Evolutionary conservation across 148 eudicot genomes (phyloP), one percentile per base, ranked within the genome.

Genomic region (Rhododendron molle): DNA sequence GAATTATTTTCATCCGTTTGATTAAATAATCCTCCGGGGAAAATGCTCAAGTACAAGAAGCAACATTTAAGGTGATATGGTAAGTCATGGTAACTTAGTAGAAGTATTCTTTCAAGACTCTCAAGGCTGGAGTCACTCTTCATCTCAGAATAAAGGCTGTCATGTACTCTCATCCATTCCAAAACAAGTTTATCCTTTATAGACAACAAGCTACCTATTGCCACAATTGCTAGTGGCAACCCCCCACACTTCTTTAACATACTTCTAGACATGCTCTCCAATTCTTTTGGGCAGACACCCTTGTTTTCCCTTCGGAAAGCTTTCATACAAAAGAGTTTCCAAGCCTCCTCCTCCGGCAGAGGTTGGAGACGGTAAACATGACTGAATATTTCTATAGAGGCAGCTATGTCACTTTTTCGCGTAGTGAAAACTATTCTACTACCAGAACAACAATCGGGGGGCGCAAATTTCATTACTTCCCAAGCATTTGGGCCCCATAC

Each of bases 171-270:
- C 36, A 58, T 76, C 86, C 86, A 84, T 15, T 32, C 77, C 54
- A n/a, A 78, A 10, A 62, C 46, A 34, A 60, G 77, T 60, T 78
- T 47, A 49, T 76, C 36, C 80, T 84, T 74, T 49, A 32, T 76
- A 28, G 73, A 71, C 67, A 84, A 38, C 28, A 84, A 30, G 83
- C 38, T n/a, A 1, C 83, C 83, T 34, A 81, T 81, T 36, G 49
- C 16, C 38, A 38, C 65, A 28, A 83, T 83, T 47, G 85, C 85
- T 10, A 83, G 80, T 5, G 85, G 85, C 47, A 83, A 50, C 7
- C 83, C 83, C n/a, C 83, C 83, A 81, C 83, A 81, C 47, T 58
- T 58, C 72, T 81, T 81, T 71, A 81, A 81, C 8, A 81, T 81
- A 58, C 73, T 81, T 4, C 38, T 14, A 3, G 83, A 81, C 47